Conservation (phyloP, 208 protist genomes). For the Kentomonas sorsogonicus region DNA sequence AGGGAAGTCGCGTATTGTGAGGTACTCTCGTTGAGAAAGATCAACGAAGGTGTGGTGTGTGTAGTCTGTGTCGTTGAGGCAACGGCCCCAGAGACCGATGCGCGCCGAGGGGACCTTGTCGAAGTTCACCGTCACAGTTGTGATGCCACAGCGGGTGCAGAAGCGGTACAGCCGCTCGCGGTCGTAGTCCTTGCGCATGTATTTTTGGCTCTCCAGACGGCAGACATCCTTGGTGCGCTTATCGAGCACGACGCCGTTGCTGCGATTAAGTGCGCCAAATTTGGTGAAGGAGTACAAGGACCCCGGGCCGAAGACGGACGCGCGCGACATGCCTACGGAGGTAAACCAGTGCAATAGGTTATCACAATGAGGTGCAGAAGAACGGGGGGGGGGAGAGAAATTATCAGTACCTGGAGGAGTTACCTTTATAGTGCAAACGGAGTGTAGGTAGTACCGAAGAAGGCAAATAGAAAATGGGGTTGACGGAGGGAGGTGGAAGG, state of each 20-base stretch:
- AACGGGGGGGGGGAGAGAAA: constrained; percentile 6
- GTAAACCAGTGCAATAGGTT: constrained; percentile 15
- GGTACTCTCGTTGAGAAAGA: constrained; percentile 69
- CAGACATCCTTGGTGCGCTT: constrained; percentile 78
- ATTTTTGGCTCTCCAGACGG: constrained; percentile 74
- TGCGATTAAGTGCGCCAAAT: constrained; percentile 65
- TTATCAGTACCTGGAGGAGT: too few species aligned
- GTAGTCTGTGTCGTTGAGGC: constrained; percentile 77
- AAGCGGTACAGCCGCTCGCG: constrained; percentile 78
- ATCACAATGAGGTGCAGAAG: neutral
- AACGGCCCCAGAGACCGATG: constrained; percentile 81
- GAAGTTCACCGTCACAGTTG: constrained; percentile 83
- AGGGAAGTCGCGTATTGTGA: constrained; percentile 61
- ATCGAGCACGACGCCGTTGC: constrained; percentile 29
- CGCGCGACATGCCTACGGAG: constrained; percentile 58
- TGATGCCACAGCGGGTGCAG: constrained; percentile 81
- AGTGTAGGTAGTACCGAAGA: too few species aligned
- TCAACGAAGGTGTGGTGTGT: constrained; percentile 77
- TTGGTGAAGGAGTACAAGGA: constrained; percentile 85
- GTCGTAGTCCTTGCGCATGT: constrained; percentile 62
- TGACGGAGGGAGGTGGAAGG: neutral
- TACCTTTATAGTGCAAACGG: too few species aligned
- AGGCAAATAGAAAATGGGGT: constrained; percentile 10
- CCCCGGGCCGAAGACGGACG: constrained; percentile 69
- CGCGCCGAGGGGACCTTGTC: constrained; percentile 74